Percentiles rank a stretch among this genome's conserved stretches.
phyloP scores from a whole-genome alignment of 2,329 filamentous ascomycete species.

The Talaromyces sp. region DNA sequence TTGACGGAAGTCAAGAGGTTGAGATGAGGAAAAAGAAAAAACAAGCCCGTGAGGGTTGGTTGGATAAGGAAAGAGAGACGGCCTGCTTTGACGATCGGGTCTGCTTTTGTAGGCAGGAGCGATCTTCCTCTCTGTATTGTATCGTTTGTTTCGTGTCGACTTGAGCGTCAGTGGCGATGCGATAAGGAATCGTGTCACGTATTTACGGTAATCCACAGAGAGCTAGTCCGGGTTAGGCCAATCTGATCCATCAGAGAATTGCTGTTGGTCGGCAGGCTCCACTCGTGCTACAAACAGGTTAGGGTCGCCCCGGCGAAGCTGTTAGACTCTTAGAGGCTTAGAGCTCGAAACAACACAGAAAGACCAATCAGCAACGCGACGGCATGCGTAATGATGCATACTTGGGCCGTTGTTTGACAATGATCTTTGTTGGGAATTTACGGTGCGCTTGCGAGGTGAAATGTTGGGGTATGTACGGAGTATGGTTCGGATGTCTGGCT shows the following conservation, averaged over 20 bases:
- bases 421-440: background rate
- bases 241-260: background rate
- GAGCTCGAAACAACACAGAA: background rate
- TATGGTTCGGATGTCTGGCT: no score
- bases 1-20: background rate
- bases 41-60: background rate
- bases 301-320: conserved; percentile 2
- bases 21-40: background rate
- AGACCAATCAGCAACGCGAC: background rate
- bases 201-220: background rate
- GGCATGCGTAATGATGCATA: background rate
- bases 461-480: background rate
- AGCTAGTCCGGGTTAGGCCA: background rate
- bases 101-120: background rate
- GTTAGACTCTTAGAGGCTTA: background rate
- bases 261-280: background rate
- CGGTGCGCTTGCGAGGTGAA: background rate
- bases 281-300: background rate
- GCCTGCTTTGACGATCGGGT: background rate
- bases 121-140: background rate
- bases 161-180: background rate
- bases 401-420: background rate
- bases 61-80: background rate
- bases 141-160: background rate
- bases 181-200: background rate